Evolutionary conservation across 257 asterid species (phyloP).

Genomic region (Nicotiana attenuata): DNA sequence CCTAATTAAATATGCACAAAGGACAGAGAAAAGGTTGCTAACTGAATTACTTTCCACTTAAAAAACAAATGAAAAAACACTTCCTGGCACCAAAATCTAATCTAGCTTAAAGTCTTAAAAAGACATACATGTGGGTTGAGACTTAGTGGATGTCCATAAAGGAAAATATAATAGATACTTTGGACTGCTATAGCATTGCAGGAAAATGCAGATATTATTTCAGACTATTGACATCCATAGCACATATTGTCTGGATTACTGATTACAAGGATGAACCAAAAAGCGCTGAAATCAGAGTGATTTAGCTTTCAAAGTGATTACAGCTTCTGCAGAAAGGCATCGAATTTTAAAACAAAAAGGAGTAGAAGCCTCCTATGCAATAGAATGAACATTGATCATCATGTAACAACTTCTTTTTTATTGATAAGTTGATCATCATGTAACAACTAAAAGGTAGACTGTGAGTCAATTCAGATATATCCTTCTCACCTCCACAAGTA

Average conservation of each 20-base stretch:
- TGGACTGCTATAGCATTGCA: neutral
- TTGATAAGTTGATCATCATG: neutral
- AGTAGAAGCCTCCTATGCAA: neutral
- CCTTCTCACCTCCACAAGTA: conserved; percentile 51
- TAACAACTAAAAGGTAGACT: neutral
- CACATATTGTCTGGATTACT: neutral
- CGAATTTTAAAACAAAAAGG: neutral
- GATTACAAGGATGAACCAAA: neutral
- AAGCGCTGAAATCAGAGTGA: neutral
- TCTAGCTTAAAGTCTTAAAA: neutral
- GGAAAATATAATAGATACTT: neutral
- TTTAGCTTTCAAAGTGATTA: neutral
- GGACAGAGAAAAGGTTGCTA: neutral
- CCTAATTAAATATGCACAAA: neutral
- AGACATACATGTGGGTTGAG: neutral
- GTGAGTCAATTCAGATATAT: neutral
- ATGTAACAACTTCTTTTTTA: neutral
- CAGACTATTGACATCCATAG: neutral
- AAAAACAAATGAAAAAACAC: neutral
- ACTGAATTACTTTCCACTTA: neutral
- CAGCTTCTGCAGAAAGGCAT: neutral
- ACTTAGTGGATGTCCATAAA: neutral
- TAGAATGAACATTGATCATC: neutral
- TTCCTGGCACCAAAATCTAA: neutral
- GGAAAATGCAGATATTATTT: neutral